Conservation (phyloP, 306 rosid species). For the Vigna radiata region DNA sequence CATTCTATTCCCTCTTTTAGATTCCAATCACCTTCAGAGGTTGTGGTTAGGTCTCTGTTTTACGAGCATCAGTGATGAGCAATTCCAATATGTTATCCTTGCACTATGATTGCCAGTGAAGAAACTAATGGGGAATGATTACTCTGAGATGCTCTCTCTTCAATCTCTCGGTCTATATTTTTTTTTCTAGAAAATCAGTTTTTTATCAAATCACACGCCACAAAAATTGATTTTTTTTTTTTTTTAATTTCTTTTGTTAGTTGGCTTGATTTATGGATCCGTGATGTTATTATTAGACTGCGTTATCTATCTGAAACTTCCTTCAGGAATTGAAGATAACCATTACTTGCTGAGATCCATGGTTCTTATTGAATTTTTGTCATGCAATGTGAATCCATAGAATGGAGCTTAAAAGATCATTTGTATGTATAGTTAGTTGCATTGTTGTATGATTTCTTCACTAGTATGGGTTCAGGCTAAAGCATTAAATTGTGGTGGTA, state of each 20-base stretch:
- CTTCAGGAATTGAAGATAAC: slow-evolving; percentile 48
- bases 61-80: slow-evolving; percentile 53
- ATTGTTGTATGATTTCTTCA: not conserved
- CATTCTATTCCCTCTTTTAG: not conserved
- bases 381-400: not conserved
- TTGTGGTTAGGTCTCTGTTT: not conserved
- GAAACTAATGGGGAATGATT: slow-evolving; percentile 66
- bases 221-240: not conserved
- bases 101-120: slow-evolving; percentile 81
- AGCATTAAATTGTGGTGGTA: not conserved
- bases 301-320: slow-evolving; percentile 68
- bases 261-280: slow-evolving; percentile 44
- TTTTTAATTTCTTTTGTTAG: no score
- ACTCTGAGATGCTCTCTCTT: slow-evolving; percentile 64
- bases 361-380: not conserved
- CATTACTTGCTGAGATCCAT: slow-evolving; percentile 45
- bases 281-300: slow-evolving; percentile 60
- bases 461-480: not conserved
- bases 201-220: no score
- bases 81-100: slow-evolving; percentile 59
- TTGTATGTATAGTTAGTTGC: not conserved
- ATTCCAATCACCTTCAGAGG: not conserved
- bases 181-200: not conserved
- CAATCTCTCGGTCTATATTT: not conserved
- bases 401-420: not conserved